phyloP scores from a whole-genome alignment of 371 early-diverging fungal species.

The Chytridium lagenaria region DNA sequence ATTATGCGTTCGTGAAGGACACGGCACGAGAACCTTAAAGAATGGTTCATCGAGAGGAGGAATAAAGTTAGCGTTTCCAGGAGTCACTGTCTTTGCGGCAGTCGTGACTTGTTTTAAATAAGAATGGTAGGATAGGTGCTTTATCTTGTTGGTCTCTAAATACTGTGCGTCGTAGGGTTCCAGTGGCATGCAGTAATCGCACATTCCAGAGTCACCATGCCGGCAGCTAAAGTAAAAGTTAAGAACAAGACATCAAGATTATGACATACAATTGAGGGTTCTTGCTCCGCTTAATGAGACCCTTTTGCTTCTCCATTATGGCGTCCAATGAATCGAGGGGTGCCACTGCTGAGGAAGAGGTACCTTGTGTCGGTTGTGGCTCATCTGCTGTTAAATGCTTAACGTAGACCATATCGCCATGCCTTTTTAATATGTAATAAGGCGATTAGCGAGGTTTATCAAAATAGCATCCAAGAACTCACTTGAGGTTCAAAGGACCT shows the following conservation, averaged over 20 bases:
- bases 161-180: constrained; percentile 92
- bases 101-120: constrained; percentile 81
- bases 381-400: constrained; percentile 5
- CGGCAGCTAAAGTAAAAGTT: constrained; percentile 70
- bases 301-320: constrained; percentile 79
- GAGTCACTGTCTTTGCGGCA: constrained; percentile 59
- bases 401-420: constrained; percentile 84
- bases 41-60: constrained; percentile 88
- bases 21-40: constrained; percentile 79
- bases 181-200: constrained; percentile 96
- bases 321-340: constrained; percentile 75
- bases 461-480: not conserved
- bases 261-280: constrained; percentile 81
- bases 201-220: constrained; percentile 92
- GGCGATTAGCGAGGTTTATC: not conserved
- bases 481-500: not conserved
- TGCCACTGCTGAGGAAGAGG: not conserved
- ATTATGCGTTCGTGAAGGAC: constrained; percentile 78
- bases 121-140: constrained; percentile 96
- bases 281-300: constrained; percentile 79
- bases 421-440: constrained; percentile 49
- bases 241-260: not conserved
- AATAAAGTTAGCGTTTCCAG: constrained; percentile 43
- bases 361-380: not conserved
- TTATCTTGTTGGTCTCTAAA: constrained; percentile 88